Conservation (phyloP, 2,329 filamentous ascomycete genomes). For the Aquanectria penicillioides region DNA sequence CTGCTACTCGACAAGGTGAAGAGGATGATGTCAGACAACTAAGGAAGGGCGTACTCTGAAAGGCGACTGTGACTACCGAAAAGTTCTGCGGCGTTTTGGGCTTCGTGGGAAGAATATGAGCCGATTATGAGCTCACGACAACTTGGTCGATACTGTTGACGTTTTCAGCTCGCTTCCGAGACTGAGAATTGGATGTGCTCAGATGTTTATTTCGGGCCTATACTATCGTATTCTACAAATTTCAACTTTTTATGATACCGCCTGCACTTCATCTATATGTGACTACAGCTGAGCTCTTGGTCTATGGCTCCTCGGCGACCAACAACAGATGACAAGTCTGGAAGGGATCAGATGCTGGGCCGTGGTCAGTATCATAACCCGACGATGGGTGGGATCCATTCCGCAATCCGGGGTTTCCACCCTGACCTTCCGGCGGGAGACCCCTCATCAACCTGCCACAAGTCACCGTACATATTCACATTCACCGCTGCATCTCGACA, state of each 20-base stretch:
- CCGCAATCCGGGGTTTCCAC: background rate
- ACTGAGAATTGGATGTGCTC: background rate
- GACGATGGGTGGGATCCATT: background rate
- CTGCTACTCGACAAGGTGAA: constrained; percentile 82
- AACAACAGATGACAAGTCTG: background rate
- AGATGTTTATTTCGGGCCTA: constrained; percentile 3
- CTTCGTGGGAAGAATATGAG: background rate
- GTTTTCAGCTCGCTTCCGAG: background rate
- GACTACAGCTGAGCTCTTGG: background rate
- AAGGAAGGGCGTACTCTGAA: background rate
- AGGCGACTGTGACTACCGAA: background rate
- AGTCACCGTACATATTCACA: background rate
- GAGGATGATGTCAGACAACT: constrained; percentile 68
- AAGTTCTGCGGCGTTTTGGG: background rate
- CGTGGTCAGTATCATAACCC: background rate
- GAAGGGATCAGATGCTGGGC: background rate
- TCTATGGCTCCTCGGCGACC: too few species aligned
- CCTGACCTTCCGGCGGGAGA: background rate
- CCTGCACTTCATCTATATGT: background rate
- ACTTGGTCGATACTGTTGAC: background rate
- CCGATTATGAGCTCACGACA: background rate
- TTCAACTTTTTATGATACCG: background rate
- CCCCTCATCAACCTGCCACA: background rate
- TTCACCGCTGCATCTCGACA: background rate
- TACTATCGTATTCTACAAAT: constrained; percentile 1